These are phyloP conservation scores for Melampsora americana DNA, from an alignment of 1,284 basidiomycete genomes.

Conservation along the genomic window DNA sequence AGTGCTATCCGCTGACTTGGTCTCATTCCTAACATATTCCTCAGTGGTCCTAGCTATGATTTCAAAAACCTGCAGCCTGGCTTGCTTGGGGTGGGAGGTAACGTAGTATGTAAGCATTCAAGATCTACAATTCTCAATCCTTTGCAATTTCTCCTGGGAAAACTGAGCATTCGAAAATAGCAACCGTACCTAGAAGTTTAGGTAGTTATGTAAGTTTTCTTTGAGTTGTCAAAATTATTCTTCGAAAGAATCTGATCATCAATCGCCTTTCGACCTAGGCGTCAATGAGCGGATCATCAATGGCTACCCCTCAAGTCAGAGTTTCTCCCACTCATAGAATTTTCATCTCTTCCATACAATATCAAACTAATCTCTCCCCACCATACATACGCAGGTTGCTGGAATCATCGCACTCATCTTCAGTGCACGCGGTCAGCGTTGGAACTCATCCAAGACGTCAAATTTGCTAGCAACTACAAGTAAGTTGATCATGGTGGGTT, in stretches of 20 bases:
- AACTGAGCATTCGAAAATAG: neutral
- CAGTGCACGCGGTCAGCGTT: constrained; percentile 17
- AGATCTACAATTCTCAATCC: neutral
- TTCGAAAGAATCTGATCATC: neutral
- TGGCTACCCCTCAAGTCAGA: constrained; percentile 38
- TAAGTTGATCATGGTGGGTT: neutral
- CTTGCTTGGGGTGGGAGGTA: constrained; percentile 32
- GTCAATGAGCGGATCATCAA: constrained; percentile 36
- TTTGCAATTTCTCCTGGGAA: neutral
- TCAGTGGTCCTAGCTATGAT: constrained; percentile 39
- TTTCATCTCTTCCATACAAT: neutral
- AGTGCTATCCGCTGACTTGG: neutral
- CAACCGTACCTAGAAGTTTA: constrained; percentile 15
- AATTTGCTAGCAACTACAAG: neutral
- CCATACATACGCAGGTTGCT: constrained; percentile 8
- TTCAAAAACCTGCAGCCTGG: constrained; percentile 20
- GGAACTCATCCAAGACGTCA: neutral
- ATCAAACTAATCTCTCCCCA: too few relatives aligned
- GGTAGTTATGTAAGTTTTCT: constrained; percentile 19
- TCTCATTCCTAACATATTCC: neutral
- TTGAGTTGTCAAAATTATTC: neutral
- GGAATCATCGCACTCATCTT: constrained; percentile 30
- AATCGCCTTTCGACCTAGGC: neutral
- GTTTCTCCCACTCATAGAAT: neutral
- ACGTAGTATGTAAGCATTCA: constrained; percentile 26